phyloP scores from a whole-genome alignment of 345 rosid species.

The Erodium maritimum region DNA sequence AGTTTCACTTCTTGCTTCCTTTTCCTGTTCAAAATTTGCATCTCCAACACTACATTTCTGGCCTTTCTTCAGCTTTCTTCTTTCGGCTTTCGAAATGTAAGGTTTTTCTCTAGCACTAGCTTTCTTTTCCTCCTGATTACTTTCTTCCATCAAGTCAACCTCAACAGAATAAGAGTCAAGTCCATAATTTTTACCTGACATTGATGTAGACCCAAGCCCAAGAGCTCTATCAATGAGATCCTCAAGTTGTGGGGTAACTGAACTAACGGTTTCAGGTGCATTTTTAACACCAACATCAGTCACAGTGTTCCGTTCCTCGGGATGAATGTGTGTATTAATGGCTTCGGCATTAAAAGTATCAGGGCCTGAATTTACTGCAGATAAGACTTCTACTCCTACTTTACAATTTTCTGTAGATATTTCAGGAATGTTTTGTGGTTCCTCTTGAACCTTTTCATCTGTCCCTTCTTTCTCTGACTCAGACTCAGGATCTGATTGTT shows the following conservation, averaged over 20 bases:
- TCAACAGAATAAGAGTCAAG: constrained; percentile 23
- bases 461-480: constrained; percentile 28
- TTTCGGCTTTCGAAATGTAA: constrained; percentile 73
- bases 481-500: constrained; percentile 49
- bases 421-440: constrained; percentile 8
- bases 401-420: constrained; percentile 1
- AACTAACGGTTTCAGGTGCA: constrained; percentile 26
- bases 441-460: constrained; percentile 14
- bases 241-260: constrained; percentile 60
- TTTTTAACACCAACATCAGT: constrained; percentile 16
- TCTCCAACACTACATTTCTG: constrained; percentile 29
- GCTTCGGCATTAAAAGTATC: constrained; percentile 12
- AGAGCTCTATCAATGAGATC: constrained; percentile 94
- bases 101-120: constrained; percentile 47
- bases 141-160: constrained; percentile 27
- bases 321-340: constrained; percentile 13
- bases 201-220: constrained; percentile 59
- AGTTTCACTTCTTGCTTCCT: constrained; percentile 26
- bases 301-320: constrained; percentile 13
- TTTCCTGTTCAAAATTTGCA: constrained; percentile 24
- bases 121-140: constrained; percentile 34
- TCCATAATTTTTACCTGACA: constrained; percentile 28
- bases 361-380: constrained; percentile 4
- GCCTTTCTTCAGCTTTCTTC: constrained; percentile 81
- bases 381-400: constrained; percentile 6